These are phyloP conservation scores for Fusarium oligoseptatum DNA, from an alignment of 2,329 filamentous ascomycete genomes.

Conservation along the genomic window DNA sequence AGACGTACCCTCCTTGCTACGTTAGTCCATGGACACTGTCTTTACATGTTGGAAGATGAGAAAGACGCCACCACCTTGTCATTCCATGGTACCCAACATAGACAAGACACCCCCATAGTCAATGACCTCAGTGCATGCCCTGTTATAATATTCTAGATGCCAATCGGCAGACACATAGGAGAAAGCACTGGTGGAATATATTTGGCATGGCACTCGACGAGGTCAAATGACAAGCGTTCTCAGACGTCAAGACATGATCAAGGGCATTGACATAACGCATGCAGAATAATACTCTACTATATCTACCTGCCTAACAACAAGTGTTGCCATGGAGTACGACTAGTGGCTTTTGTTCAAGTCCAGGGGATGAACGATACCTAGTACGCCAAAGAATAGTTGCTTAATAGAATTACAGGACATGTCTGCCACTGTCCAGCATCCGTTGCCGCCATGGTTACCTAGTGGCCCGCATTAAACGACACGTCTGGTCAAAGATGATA, in stretches of 20 bases:
- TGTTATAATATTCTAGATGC: background rate
- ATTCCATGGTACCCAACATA: background rate
- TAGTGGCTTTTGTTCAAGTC: background rate
- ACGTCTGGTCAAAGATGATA: constrained; percentile 13
- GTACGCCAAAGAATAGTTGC: background rate
- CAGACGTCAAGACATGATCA: background rate
- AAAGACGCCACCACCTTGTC: background rate
- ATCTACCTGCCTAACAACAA: background rate
- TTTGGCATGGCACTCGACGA: background rate
- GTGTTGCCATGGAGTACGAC: background rate
- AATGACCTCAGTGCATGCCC: background rate
- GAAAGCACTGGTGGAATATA: too few relatives aligned
- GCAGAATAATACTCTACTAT: background rate
- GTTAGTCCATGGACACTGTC: background rate
- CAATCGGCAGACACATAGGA: too few relatives aligned
- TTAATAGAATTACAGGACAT: background rate
- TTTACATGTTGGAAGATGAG: background rate
- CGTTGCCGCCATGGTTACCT: constrained; percentile 2
- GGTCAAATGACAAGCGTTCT: background rate
- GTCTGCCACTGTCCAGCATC: background rate
- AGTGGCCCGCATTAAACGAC: constrained; percentile 12
- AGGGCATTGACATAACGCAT: background rate
- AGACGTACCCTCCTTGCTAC: background rate
- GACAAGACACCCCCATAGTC: accelerated
- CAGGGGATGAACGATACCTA: background rate